Evolutionary conservation across 495 filamentous ascomycete genomes (phyloP), one percentile per base, ranked within the genome.

Genomic region (Neurospora sp.): DNA sequence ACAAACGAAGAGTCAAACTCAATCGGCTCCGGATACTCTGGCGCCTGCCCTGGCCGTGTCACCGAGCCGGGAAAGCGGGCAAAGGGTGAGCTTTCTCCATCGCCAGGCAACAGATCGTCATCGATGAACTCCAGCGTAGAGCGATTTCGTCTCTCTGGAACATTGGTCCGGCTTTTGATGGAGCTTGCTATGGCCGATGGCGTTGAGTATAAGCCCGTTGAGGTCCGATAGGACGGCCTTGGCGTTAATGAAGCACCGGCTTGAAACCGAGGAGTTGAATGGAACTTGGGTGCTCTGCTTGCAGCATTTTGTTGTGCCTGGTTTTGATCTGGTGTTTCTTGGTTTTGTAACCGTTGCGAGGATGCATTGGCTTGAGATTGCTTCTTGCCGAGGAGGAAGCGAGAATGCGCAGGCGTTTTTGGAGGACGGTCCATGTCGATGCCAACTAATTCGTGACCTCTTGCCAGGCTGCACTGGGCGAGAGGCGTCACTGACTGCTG

Each of bases 241-340:
- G 73, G 78, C 7, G 73, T 76, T 0, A 80, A 81, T 62, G 54
- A 62, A 35, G 54, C 27, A 9, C 54, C 54, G 23, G 81, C 74
- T 8, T 79, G 74, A 23, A 85, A 86, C 0, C 83, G 81, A 8
- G 83, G 83, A 8, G 84, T 86, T 0, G 81, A 75, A 14, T 80
- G 81, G 49, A 86, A 86, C 42, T 80, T 35, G 6, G 54, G 54
- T 8, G 31, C 54, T 31, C 54, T 27, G 54, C 54, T 66, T 66
- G 54, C 27, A 18, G 54, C 54, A 66, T 35, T 66, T 35, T 66
- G 54, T 18, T 35, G 27, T 31, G 54, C 12, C 54, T 31, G 54
- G 14, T 66, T 16, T 66, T 18, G 54, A 37, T 18, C 54, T 9
- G 54, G 1, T 35, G 54, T 62, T 16, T 62, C 54, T 35, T 62